Percentiles rank a stretch among this genome's conserved stretches.
Conservation (phyloP, 139 green algal genomes). For the Nannochloris sp. region DNA sequence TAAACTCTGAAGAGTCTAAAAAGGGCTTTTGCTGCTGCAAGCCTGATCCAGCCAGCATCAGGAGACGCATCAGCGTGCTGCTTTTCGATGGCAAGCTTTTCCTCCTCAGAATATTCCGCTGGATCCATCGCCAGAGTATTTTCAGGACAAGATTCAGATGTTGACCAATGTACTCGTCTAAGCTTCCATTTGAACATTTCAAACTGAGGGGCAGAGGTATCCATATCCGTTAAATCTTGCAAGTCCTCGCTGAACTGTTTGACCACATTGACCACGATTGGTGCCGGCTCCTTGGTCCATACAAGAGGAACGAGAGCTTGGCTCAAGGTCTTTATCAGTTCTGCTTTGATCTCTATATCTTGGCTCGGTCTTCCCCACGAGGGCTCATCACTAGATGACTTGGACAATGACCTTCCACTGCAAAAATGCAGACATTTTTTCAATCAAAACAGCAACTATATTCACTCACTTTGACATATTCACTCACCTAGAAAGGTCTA, state of each 20-base stretch:
- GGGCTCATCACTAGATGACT: background rate
- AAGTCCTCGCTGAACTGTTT: constrained; percentile 17
- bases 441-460: too few species aligned
- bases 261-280: constrained; percentile 15
- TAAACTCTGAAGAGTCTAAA: constrained; percentile 48
- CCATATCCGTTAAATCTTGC: constrained; percentile 25
- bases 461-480: too few species aligned
- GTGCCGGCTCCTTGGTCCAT: background rate
- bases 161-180: background rate
- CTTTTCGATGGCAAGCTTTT: constrained; percentile 11
- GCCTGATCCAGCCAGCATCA: constrained; percentile 40
- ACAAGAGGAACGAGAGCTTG: constrained; percentile 27
- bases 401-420: background rate
- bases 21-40: constrained; percentile 39
- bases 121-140: background rate
- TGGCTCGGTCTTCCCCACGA: constrained; percentile 15
- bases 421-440: background rate
- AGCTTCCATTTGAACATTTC: constrained; percentile 12
- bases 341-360: constrained; percentile 33
- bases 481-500: constrained; percentile 5
- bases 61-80: background rate
- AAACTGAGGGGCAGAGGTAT: constrained; percentile 10
- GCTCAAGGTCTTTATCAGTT: constrained; percentile 36
- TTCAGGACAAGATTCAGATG: background rate
- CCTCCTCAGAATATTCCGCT: background rate